These are phyloP conservation scores for Neurospora sp. DNA, from an alignment of 495 filamentous ascomycete species.

Conservation along the genomic window DNA sequence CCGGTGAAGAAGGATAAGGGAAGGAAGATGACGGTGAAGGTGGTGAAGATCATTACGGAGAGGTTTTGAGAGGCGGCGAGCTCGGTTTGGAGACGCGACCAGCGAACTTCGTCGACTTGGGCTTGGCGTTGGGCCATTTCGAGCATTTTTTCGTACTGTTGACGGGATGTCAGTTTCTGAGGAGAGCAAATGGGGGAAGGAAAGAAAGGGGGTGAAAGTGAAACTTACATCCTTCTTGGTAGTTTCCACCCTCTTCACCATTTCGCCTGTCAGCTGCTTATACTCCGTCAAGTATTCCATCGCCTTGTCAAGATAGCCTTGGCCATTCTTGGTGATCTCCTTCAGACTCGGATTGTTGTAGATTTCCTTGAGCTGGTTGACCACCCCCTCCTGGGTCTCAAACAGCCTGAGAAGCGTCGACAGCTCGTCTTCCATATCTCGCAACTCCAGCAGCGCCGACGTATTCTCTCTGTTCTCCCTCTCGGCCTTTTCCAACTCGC, in stretches of 20 bases:
- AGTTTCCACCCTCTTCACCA: slow-evolving; percentile 42
- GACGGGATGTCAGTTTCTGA: not conserved
- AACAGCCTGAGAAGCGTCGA: slow-evolving; percentile 48
- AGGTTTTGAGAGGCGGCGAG: slow-evolving; percentile 52
- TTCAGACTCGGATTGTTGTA: slow-evolving; percentile 24
- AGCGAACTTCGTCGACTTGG: slow-evolving; percentile 56
- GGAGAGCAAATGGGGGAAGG: not conserved
- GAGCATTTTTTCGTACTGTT: slow-evolving; percentile 52
- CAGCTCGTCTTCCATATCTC: slow-evolving; percentile 59
- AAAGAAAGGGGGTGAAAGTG: not conserved
- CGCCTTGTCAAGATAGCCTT: slow-evolving; percentile 39
- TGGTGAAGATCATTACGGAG: slow-evolving; percentile 60
- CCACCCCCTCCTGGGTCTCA: slow-evolving; percentile 41
- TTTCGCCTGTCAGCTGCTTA: slow-evolving; percentile 43
- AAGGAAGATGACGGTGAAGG: slow-evolving; percentile 57
- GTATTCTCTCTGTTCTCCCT: slow-evolving; percentile 51
- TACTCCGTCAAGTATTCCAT: slow-evolving; percentile 46
- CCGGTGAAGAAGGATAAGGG: slow-evolving; percentile 58
- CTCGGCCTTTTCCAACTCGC: slow-evolving; percentile 40
- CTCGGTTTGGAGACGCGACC: slow-evolving; percentile 52
- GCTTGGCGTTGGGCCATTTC: slow-evolving; percentile 62
- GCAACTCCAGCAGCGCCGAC: slow-evolving; percentile 52
- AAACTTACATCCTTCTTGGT: slow-evolving; percentile 33
- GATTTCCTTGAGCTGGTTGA: slow-evolving; percentile 37
- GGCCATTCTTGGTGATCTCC: slow-evolving; percentile 26